Base-by-base conservation (phyloP, 1,284 basidiomycete species). In the Cutaneotrichosporon cutaneum region DNA sequence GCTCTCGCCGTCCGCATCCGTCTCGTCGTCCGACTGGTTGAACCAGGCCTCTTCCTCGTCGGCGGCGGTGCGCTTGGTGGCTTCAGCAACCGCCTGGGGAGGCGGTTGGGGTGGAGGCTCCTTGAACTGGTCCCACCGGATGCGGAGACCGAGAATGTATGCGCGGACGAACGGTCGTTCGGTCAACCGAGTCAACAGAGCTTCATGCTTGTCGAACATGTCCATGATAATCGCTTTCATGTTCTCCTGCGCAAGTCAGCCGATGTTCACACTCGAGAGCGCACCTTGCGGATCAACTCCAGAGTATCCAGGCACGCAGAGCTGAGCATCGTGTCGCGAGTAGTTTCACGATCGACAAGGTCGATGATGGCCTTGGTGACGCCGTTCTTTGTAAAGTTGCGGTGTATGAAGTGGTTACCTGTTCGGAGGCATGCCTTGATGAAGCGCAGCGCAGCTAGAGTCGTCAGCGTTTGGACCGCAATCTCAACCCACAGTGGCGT, bases 291-390 rank as follows among this genome's bases (percentile, higher is more conserved):
- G 77, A 98, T 90, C 67, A 86, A 84, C 71, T 99, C 95, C 72
- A 99, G 92, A 66, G 92, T 90, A 75, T 99, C 95, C 72, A 96
- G 88, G 81, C 92, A 97, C 21, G 94, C 91, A 67, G 93, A 94
- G 71, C 88, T 90, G 51, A 99, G 83, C 67, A 99, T 84, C 77
- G 95, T 99, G 79, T 99, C 95, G 62, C 90, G 84, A 52, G 84
- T 83, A 32, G 89, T 89, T 78, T 98, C 95, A 56, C 85, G 85
- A 36, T 89, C 77, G 30, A 92, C 88, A 61, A 98, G 81, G 60
- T 90, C 87, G 57, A 98, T 80, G 62, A 98, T 87, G 7, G 92
- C 90, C 65, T 86, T 85, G 64, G 96, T 82, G 22, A 94, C 81
- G 70, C 94, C 90, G 66, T 90, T 84, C 82, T 94, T 94, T 76